Conservation (phyloP, 73 alveolate species). For the Tetrahymena malaccensis region DNA sequence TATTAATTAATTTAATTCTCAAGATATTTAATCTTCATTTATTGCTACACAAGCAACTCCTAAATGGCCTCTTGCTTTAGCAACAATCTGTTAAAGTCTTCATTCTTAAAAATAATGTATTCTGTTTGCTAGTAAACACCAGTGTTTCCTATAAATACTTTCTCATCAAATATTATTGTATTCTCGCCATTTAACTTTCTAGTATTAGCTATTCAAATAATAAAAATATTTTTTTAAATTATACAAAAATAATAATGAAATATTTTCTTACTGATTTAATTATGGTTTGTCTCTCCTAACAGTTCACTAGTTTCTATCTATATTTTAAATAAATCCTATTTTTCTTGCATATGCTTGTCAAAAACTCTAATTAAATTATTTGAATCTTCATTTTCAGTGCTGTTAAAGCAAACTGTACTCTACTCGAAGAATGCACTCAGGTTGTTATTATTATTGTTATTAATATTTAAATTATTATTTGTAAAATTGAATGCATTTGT, state of each 20-base stretch:
- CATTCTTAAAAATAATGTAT: neutral
- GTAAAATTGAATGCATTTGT: neutral
- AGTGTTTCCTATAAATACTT: neutral
- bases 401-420: neutral
- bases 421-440: neutral
- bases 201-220: neutral
- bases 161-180: neutral
- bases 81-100: neutral
- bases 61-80: neutral
- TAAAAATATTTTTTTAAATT: neutral
- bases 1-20: neutral
- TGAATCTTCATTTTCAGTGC: neutral
- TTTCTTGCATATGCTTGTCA: neutral
- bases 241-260: neutral
- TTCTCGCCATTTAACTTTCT: neutral
- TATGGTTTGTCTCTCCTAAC: neutral
- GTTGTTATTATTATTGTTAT: neutral
- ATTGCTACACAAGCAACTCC: neutral
- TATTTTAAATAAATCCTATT: neutral
- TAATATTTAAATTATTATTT: neutral
- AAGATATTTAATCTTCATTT: neutral
- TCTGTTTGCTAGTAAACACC: neutral
- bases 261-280: neutral
- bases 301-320: neutral
- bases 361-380: neutral